Base-by-base conservation (phyloP, 495 filamentous ascomycete species). In the Penicillium cataractarum region DNA sequence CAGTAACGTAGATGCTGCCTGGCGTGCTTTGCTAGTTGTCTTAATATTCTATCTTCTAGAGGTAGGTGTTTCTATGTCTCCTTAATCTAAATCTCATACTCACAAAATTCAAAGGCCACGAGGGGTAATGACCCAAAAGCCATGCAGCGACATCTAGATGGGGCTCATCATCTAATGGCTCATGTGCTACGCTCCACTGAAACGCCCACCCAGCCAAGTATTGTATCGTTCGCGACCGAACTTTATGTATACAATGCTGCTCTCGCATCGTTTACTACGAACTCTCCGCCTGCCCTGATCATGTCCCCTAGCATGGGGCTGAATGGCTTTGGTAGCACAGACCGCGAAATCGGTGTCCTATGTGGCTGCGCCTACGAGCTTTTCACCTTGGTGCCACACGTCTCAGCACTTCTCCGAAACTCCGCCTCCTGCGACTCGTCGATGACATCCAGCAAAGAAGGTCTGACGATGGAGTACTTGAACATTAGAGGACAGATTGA, bases 11-110 rank as follows among this genome's bases (percentile, higher is more conserved):
- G 64, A 63, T 55, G 56, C 55, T 37, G 64, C 52, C 31, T 63
- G 60, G 57, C 60, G 60, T 22, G 55, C 55, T 46, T 49, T 66
- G 5, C 44, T 66, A 39, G 51, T 66, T 37, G 64, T 66, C n/a
- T 60, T 66, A 19, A 57, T 66, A 63, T 63, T 66, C 31, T 66
- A 66, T 56, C 56, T 66, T 54, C 22, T 66, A 37, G 64, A 66
- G 64, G 64, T 57, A 66, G 33, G 64, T 55, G 15, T 21, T n/a
- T 4, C 21, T 31, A 19, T 6, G 3, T 15, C 7, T 50, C 9
- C 21, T 1, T 17, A 13, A 10, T 15, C 3, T 2, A 24, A 22
- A 33, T 31, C 1, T 8, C 1, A 37, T 39, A 55, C 65, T 64
- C 9, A 67, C 58, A 17, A 21, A 15, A n/a, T n/a, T 35, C 22